Percentiles rank a stretch among this genome's conserved stretches.
Conservation (phyloP, 139 green algal genomes). For the Mychonastes homosphaera region DNA sequence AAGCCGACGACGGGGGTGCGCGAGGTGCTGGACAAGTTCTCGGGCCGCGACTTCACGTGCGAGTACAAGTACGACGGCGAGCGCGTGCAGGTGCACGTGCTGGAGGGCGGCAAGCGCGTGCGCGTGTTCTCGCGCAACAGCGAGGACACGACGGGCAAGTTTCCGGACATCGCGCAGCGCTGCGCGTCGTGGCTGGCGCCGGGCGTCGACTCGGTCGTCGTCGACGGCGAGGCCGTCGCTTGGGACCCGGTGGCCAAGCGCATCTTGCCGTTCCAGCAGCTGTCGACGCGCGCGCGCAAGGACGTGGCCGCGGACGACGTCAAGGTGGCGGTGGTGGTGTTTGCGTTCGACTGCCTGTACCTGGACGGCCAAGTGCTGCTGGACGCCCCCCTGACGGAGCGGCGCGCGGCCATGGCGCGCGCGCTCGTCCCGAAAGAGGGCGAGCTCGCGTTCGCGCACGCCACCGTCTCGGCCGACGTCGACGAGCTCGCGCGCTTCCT, state of each 20-base stretch:
- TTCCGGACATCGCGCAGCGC: conserved; percentile 72
- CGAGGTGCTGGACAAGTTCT: conserved; percentile 90
- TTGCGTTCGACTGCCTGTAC: conserved; percentile 96
- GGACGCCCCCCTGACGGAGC: conserved; percentile 51
- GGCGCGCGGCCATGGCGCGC: conserved; percentile 61
- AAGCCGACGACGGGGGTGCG: conserved; percentile 78
- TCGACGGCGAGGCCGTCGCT: conserved; percentile 88
- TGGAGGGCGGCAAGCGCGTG: conserved; percentile 50
- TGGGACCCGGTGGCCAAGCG: conserved; percentile 64
- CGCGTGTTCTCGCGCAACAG: conserved; percentile 71
- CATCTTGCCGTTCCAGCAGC: conserved; percentile 92
- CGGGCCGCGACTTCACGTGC: conserved; percentile 77
- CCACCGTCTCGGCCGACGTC: not conserved
- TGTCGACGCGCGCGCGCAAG: conserved; percentile 81
- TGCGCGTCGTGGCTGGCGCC: conserved; percentile 43
- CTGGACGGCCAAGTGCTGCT: conserved; percentile 81
- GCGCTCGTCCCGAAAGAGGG: conserved; percentile 51
- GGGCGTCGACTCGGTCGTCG: conserved; percentile 55
- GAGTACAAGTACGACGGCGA: conserved; percentile 99
- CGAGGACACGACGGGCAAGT: conserved; percentile 91
- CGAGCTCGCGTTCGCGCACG: conserved; percentile 66
- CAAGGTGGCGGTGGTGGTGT: conserved; percentile 81
- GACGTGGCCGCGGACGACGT: conserved; percentile 80
- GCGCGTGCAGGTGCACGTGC: conserved; percentile 75
- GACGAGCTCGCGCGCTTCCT: conserved; percentile 57